Conservation (phyloP, 208 protist genomes). For the Endotrypanum monterogeii region DNA sequence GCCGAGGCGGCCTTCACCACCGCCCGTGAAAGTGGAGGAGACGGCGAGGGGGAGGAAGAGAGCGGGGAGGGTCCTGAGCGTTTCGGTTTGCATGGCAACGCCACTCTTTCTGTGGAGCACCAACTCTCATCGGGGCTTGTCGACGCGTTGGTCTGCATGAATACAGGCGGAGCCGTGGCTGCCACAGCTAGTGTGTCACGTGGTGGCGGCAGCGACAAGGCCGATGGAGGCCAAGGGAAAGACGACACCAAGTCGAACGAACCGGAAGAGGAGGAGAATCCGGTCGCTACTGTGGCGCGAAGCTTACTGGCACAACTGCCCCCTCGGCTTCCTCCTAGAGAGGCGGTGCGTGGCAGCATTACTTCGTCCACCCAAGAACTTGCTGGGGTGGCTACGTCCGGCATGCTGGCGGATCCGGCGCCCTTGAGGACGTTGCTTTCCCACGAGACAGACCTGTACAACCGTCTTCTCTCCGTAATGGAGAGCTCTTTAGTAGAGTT, state of each 20-base stretch:
- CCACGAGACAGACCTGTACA: conserved; percentile 92
- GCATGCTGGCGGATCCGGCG: conserved; percentile 48
- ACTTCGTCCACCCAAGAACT: conserved; percentile 5
- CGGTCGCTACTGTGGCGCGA: conserved; percentile 53
- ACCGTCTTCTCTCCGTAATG: conserved; percentile 67
- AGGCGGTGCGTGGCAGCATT: conserved; percentile 39
- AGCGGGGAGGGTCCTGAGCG: conserved; percentile 67
- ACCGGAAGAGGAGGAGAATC: conserved; percentile 27
- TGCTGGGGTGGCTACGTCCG: neutral
- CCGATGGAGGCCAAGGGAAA: conserved; percentile 35
- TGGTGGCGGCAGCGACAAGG: conserved; percentile 33
- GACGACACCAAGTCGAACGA: conserved; percentile 14
- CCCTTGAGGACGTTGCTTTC: conserved; percentile 83
- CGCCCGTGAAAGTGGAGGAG: conserved; percentile 34
- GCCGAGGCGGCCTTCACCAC: conserved; percentile 52
- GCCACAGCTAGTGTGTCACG: neutral
- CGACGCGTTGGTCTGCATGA: conserved; percentile 51
- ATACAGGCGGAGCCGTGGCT: conserved; percentile 32
- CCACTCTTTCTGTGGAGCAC: conserved; percentile 88
- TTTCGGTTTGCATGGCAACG: conserved; percentile 96
- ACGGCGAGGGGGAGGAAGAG: conserved; percentile 24
- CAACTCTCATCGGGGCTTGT: conserved; percentile 51
- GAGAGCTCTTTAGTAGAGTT: conserved; percentile 59
- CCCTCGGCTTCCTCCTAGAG: conserved; percentile 41
- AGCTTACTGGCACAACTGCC: conserved; percentile 64